phyloP scores from a whole-genome alignment of 1,139 yeast genomes.

The Wickerhamiella infanticola region DNA sequence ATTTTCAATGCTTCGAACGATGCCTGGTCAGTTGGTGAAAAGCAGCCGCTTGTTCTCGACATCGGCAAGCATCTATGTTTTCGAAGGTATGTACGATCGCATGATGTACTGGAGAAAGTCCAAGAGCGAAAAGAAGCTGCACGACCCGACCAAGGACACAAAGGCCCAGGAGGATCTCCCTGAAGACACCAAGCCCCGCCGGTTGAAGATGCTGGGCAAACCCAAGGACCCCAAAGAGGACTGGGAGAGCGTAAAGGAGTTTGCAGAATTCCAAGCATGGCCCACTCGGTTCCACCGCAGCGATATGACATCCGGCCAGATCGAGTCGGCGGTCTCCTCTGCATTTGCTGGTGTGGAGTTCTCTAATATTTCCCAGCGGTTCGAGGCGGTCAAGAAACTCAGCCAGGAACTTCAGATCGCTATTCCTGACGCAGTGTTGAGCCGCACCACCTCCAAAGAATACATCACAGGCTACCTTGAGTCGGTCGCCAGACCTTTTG shows the following conservation, averaged over 20 bases:
- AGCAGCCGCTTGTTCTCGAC: conserved; percentile 6
- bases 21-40: neutral
- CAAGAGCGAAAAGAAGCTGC: conserved; percentile 8
- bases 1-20: neutral
- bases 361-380: conserved; percentile 40
- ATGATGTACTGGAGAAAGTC: conserved; percentile 13
- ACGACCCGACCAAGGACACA: conserved; percentile 12
- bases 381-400: conserved; percentile 39
- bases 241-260: conserved; percentile 14
- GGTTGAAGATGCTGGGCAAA: conserved; percentile 19
- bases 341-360: conserved; percentile 3
- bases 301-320: conserved; percentile 13
- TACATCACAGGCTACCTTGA: conserved; percentile 33
- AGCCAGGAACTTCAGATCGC: conserved; percentile 47
- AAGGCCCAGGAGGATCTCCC: conserved; percentile 10
- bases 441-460: conserved; percentile 34
- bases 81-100: conserved; percentile 11
- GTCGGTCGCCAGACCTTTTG: conserved; percentile 31
- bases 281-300: conserved; percentile 18
- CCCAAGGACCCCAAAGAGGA: conserved; percentile 17
- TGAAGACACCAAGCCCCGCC: conserved; percentile 13
- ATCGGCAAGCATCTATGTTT: conserved; percentile 2
- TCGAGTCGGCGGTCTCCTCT: conserved; percentile 11
- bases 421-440: conserved; percentile 48
- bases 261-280: conserved; percentile 19